phyloP scores from a whole-genome alignment of 129 eudicot genomes.

The Arctium minus region DNA sequence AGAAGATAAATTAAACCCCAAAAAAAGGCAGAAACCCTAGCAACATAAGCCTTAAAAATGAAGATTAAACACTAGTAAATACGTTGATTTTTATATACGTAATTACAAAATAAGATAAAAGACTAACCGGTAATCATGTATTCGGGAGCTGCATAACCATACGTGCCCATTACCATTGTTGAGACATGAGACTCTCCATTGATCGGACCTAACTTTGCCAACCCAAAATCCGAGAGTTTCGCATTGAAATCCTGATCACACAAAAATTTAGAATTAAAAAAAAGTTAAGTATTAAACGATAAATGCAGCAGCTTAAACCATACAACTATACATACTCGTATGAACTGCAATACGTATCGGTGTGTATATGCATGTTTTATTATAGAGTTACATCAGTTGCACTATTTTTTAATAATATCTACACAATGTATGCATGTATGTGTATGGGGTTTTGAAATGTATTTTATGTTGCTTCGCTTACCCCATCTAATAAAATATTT shows the following conservation, averaged over 20 bases:
- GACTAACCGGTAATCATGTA: conserved; percentile 57
- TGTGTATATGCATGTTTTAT: no score
- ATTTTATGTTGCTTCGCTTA: not conserved
- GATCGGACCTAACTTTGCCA: conserved; percentile 51
- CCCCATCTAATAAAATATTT: conserved; percentile 56
- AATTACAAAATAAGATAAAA: not conserved
- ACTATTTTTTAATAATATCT: not conserved
- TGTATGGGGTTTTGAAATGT: not conserved
- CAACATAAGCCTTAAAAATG: not conserved
- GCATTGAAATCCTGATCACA: conserved; percentile 41
- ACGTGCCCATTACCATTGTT: conserved; percentile 51
- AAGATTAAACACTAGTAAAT: not conserved
- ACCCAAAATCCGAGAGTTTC: conserved; percentile 68
- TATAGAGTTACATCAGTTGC: not conserved
- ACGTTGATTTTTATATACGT: not conserved
- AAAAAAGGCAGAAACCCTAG: not conserved
- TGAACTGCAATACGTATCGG: not conserved
- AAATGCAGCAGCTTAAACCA: not conserved
- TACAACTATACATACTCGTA: not conserved
- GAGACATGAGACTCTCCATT: conserved; percentile 54
- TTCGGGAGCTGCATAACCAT: conserved; percentile 71
- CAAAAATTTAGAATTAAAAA: not conserved
- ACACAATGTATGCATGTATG: not conserved
- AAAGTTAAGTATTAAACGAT: not conserved
- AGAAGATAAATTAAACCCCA: not conserved